Conservation (phyloP, 108 stramenopile species). For the Cyclotella choctawhatcheeana region DNA sequence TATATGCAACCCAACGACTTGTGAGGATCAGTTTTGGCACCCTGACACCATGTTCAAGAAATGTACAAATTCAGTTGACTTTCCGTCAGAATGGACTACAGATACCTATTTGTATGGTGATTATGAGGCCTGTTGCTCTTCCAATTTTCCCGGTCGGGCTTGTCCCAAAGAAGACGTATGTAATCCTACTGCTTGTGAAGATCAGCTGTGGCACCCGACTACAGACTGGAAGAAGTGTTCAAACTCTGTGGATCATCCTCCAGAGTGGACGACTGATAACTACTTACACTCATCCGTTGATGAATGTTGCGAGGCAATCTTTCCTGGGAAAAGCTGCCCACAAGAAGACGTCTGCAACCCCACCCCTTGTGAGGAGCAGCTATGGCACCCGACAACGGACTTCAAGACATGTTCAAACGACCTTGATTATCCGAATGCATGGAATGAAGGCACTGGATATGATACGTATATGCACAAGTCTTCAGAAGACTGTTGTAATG, state of each 20-base stretch:
- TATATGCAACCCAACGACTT: background rate
- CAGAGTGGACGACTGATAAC: background rate
- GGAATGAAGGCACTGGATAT: background rate
- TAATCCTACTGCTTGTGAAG: background rate
- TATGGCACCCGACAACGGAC: slow-evolving; percentile 8
- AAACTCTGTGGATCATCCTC: no score
- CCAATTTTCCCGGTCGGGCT: background rate
- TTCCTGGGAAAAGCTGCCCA: slow-evolving; percentile 1
- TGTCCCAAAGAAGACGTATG: slow-evolving; percentile 6
- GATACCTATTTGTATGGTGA: background rate
- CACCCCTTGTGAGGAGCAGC: background rate
- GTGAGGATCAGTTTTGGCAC: slow-evolving; percentile 13
- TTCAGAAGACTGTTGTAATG: slow-evolving; percentile 3
- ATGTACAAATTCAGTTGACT: slow-evolving; percentile 7
- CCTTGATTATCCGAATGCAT: background rate
- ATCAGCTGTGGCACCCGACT: slow-evolving; percentile 14
- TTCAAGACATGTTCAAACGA: slow-evolving; percentile 6
- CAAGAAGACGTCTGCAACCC: background rate
- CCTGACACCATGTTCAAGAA: background rate
- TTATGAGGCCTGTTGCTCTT: background rate
- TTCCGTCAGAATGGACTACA: slow-evolving; percentile 2
- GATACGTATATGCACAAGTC: slow-evolving; percentile 6
- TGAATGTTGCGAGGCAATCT: background rate
- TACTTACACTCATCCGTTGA: background rate
- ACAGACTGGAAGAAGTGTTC: slow-evolving; percentile 9